These are phyloP conservation scores for Albatrellus sp. DNA, from an alignment of 1,284 basidiomycete species.

Conservation along the genomic window DNA sequence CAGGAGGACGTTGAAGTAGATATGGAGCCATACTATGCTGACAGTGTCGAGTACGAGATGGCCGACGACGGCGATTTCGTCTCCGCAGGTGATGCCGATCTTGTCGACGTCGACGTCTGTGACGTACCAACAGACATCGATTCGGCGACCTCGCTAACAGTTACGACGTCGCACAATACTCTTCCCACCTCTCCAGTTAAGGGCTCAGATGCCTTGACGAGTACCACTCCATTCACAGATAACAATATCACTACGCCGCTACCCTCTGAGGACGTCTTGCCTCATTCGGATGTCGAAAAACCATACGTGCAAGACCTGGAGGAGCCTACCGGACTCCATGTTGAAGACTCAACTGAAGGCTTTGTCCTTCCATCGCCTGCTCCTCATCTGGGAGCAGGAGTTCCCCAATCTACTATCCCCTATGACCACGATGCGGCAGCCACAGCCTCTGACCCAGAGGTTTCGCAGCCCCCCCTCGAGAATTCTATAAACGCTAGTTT, in stretches of 20 bases:
- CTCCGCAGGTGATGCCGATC: conserved; percentile 16
- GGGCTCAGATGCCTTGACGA: too few species aligned
- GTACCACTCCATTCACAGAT: too few species aligned
- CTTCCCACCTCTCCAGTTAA: background rate
- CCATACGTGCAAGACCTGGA: too few species aligned
- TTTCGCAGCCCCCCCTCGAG: too few species aligned
- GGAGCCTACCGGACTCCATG: too few species aligned
- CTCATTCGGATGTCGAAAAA: background rate
- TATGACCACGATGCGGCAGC: too few species aligned
- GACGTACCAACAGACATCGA: conserved; percentile 23
- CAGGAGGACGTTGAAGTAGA: conserved; percentile 50
- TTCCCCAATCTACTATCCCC: too few species aligned
- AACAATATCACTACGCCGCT: too few species aligned
- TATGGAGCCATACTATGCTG: conserved; percentile 49
- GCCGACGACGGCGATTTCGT: conserved; percentile 28
- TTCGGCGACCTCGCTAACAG: conserved; percentile 1
- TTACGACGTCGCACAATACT: background rate
- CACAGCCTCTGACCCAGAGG: too few species aligned
- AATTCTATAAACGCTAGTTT: background rate
- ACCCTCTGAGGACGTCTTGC: background rate
- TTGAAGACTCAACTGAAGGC: too few species aligned
- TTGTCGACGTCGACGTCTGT: conserved; percentile 45
- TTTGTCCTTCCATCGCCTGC: too few species aligned
- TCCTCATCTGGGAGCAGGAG: too few species aligned
- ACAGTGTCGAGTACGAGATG: conserved; percentile 61